Conservation (phyloP, 2,329 filamentous ascomycete species). For the Neopestalotiopsis clavispora region DNA sequence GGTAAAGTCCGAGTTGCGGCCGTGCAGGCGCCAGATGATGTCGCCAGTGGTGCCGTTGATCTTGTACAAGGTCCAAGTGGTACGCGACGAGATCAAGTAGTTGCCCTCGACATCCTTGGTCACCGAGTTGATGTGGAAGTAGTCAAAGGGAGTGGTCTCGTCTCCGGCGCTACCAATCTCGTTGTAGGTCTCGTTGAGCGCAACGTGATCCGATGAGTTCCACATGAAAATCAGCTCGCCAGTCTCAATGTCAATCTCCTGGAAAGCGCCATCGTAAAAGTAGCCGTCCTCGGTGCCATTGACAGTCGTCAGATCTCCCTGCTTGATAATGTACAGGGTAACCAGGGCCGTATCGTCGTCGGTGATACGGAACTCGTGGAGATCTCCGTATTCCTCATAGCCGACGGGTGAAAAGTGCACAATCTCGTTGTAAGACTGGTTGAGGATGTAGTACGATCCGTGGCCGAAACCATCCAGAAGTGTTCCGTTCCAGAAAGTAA, state of each 20-base stretch:
- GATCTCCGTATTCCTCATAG: slow-evolving; percentile 33
- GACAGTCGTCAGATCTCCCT: slow-evolving; percentile 24
- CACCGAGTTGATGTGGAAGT: slow-evolving; percentile 44
- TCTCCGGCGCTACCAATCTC: slow-evolving; percentile 25
- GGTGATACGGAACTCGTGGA: slow-evolving; percentile 30
- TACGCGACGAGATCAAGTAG: slow-evolving; percentile 42
- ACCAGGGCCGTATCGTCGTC: slow-evolving; percentile 24
- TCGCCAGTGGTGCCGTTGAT: slow-evolving; percentile 33
- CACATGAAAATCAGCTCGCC: slow-evolving; percentile 28
- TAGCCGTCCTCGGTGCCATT: slow-evolving; percentile 26
- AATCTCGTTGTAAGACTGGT: slow-evolving; percentile 40
- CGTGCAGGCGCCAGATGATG: slow-evolving; percentile 41
- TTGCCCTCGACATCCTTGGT: slow-evolving; percentile 39
- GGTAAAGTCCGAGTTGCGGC: slow-evolving; percentile 38
- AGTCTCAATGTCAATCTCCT: slow-evolving; percentile 29
- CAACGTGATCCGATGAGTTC: slow-evolving; percentile 23
- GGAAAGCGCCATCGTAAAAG: slow-evolving; percentile 25
- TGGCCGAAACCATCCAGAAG: slow-evolving; percentile 29
- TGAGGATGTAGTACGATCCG: slow-evolving; percentile 29
- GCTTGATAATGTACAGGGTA: slow-evolving; percentile 27
- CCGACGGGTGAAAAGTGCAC: slow-evolving; percentile 37
- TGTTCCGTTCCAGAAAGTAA: slow-evolving; percentile 42
- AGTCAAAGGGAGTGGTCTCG: slow-evolving; percentile 37
- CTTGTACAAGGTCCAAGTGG: slow-evolving; percentile 35
- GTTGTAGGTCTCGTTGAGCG: slow-evolving; percentile 21